A percentile compares a stretch with the other conserved stretches of the same genome.
Conservation (phyloP, 2,329 filamentous ascomycete genomes). For the Aspergillus fischeri region DNA sequence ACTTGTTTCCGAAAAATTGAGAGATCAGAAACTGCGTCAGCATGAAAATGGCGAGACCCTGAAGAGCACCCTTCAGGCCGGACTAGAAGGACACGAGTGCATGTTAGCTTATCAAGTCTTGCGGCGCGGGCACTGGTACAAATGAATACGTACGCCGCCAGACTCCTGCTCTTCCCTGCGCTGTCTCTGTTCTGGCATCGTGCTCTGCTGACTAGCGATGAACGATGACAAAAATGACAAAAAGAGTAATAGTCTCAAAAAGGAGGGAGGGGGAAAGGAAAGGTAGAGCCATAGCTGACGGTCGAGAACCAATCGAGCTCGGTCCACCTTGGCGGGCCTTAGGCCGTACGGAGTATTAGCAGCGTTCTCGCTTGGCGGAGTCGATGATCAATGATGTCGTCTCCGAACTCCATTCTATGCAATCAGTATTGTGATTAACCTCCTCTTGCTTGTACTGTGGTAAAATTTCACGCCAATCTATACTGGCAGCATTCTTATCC, state of each 20-base stretch:
- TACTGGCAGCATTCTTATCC: not conserved
- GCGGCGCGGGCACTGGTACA: not conserved
- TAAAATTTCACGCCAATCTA: not conserved
- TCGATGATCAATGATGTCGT: not conserved
- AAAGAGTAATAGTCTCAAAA: not conserved
- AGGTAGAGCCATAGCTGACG: slow-evolving; percentile 1
- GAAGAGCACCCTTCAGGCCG: slow-evolving; percentile 43
- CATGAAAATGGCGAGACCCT: slow-evolving; percentile 58
- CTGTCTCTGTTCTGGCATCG: slow-evolving; percentile 39
- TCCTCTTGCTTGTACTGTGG: not conserved
- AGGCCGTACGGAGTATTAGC: too few relatives aligned
- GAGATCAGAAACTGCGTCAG: slow-evolving; percentile 55
- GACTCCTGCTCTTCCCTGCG: slow-evolving; percentile 31
- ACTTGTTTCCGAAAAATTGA: slow-evolving; percentile 48
- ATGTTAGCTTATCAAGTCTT: slow-evolving; percentile 13
- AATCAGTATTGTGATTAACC: too few relatives aligned
- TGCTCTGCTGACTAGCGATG: slow-evolving; percentile 15
- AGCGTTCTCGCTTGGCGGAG: not conserved
- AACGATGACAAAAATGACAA: slow-evolving; percentile 6
- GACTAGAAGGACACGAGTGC: slow-evolving; percentile 29
- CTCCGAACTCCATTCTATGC: not conserved
- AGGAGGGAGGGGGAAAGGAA: slow-evolving; percentile 9
- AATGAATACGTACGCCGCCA: slow-evolving; percentile 23
- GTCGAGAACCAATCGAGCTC: not conserved
- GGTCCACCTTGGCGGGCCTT: not conserved